phyloP scores from a whole-genome alignment of 345 rosid genomes.

The Combretum micranthum region DNA sequence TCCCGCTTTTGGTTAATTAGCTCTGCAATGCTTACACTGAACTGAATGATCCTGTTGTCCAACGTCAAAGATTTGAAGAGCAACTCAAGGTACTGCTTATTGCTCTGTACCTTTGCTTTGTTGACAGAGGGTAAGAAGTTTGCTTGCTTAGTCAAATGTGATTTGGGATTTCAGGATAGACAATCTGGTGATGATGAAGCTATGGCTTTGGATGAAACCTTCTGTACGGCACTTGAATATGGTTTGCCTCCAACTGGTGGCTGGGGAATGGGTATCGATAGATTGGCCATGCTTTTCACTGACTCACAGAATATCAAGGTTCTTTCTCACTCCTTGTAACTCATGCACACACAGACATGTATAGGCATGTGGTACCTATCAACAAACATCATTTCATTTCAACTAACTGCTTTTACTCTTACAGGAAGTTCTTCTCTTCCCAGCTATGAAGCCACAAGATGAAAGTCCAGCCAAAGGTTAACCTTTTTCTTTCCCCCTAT shows the following conservation, averaged over 20 bases:
- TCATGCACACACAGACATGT: background rate
- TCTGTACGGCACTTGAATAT: constrained; percentile 79
- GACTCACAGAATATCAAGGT: constrained; percentile 98
- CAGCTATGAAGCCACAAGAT: constrained; percentile 98
- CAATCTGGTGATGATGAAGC: constrained; percentile 99
- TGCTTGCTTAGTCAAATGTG: background rate
- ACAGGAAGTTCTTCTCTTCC: constrained; percentile 97
- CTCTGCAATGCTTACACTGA: constrained; percentile 96
- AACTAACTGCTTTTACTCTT: constrained; percentile 5
- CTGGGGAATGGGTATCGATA: constrained; percentile 93
- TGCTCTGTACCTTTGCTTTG: background rate
- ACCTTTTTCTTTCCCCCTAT: background rate
- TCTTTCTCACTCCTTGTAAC: constrained; percentile 4
- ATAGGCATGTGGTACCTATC: background rate
- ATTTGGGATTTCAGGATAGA: constrained; percentile 44
- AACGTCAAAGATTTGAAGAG: constrained; percentile 85
- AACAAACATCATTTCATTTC: background rate
- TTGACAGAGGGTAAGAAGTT: background rate
- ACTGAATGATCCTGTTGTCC: constrained; percentile 92
- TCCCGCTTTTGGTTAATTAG: constrained; percentile 22
- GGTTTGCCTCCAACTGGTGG: constrained; percentile 96
- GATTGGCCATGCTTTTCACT: constrained; percentile 78
- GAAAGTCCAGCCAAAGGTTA: constrained; percentile 61
- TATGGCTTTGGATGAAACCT: constrained; percentile 92
- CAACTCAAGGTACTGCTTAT: constrained; percentile 65